Base-by-base conservation (phyloP, 176 grass and related monocot genomes). In the Zea luxurians region DNA sequence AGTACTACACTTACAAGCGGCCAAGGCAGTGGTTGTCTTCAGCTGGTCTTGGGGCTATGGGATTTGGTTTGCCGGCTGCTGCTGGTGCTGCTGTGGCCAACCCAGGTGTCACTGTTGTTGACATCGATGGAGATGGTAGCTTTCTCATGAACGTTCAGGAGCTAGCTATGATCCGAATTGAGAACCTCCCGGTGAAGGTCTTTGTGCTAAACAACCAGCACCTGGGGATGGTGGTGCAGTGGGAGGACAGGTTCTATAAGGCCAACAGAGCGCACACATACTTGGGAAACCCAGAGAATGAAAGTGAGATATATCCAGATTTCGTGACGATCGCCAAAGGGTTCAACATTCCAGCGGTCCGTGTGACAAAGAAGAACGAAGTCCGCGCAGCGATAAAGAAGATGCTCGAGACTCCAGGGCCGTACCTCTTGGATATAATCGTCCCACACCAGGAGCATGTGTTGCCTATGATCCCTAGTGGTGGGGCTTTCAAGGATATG, bases 131-230 rank as follows among this genome's bases (percentile, higher is more conserved):
- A 3, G 96, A 98, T 72, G 96, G 91, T 50, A 94, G 91, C 78
- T 98, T 98, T 61, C 89, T 90, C 8, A 98, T 98, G 96, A 98
- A 98, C 65, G 72, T 94, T 72, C 96, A 99, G 68, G 92, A 99
- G 81, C 52, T 99, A 79, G 96, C 96, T 0, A 81, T 95, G 88
- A 86, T 95, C 78, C 85, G 84, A 8, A 81, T 95, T 2, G 96
- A 99, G 79, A 95, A 99, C 71, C 91, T 99, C 48, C 83, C 82
- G 0, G 91, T 98, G 63, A 92, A 94, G 62, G 76, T 87, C 5
- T 83, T 94, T 86, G 83, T 94, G 55, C 70, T 98, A 75, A 98
- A 92, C 85, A 98, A 98, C 87, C 91, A 94, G 41, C 96, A 98
- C 76, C 70, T 98, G 75, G 96, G 96, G 44, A 98, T 98, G 96